Base-by-base conservation (phyloP, 2,329 filamentous ascomycete genomes). In the Trichoderma atrobrunneum region DNA sequence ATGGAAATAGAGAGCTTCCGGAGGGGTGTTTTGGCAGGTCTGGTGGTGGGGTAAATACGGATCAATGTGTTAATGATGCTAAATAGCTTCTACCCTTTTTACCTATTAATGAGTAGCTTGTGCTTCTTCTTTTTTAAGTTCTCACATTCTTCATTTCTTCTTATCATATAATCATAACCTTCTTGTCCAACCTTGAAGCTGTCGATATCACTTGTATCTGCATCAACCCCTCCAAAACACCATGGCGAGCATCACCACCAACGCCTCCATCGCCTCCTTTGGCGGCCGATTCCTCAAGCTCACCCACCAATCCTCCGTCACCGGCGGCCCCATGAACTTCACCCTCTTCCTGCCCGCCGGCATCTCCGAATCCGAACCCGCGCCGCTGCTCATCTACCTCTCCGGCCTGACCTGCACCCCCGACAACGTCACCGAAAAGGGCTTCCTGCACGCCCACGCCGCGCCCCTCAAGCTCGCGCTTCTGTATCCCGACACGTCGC, bases 241-340 rank as follows among this genome's bases (percentile, higher is more conserved):
- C 72, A 72, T 72, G 65, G 57, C 61, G 68, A 67, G 62, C 73
- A 87, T 75, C 74, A 93, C 92, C 80, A 97, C 92, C 76, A 97
- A 93, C 81, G 92, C 93, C 73, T 93, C 92, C 74, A 97, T 98
- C 83, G 88, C 91, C 85, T 93, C 91, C 81, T 98, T 98, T 81
- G 95, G 95, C 80, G 96, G 96, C 80, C 94, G 94, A 84, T 92
- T 99, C 73, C 89, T 97, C 78, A 98, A 99, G 87, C 93, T 99
- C 74, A 90, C 91, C 77, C 96, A 99, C 88, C 84, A 91, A 80
- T 94, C 95, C 71, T 85, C 87, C 76, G 87, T 89, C 74, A 97
- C 94, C 72, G 90, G 89, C 77, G 97, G 94, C 76, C 90, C 94
- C 78, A 99, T 98, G 95, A 90, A 89, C 80, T 89, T 98, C 79